These are phyloP conservation scores for Phlyctochytrium planicorne DNA, from an alignment of 192 early-diverging fungal species.

Conservation along the genomic window DNA sequence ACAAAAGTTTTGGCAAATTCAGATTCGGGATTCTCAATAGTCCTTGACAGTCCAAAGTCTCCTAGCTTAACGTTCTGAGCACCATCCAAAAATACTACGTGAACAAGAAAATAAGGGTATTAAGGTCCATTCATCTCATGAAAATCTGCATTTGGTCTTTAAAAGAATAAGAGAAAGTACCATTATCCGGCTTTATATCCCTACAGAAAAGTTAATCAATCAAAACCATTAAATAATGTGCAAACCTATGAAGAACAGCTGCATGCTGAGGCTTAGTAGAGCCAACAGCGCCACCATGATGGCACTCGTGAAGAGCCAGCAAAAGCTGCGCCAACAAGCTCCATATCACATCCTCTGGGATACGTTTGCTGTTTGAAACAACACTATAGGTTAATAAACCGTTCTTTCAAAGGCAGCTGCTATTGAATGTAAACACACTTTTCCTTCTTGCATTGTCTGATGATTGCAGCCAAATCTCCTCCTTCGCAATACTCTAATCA, in stretches of 20 bases:
- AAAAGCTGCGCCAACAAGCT: constrained; percentile 63
- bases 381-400: neutral
- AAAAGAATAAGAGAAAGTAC: constrained; percentile 16
- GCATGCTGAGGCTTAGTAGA: constrained; percentile 33
- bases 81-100: constrained; percentile 63
- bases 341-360: constrained; percentile 71
- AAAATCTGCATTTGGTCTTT: neutral
- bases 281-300: constrained; percentile 40
- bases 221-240: neutral
- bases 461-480: constrained; percentile 66
- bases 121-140: neutral
- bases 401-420: no score
- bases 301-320: constrained; percentile 69
- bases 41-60: constrained; percentile 71
- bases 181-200: constrained; percentile 77
- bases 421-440: constrained; percentile 17
- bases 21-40: constrained; percentile 56
- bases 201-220: constrained; percentile 21
- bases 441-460: constrained; percentile 61
- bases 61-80: constrained; percentile 70
- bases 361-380: constrained; percentile 35
- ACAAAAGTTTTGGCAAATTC: constrained; percentile 76
- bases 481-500: constrained; percentile 72
- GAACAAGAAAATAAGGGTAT: neutral
- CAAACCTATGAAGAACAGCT: constrained; percentile 54